A percentile compares a stretch with the other conserved stretches of the same genome.
phyloP scores from a whole-genome alignment of 2,329 filamentous ascomycete species.

The Fusarium nurragi region DNA sequence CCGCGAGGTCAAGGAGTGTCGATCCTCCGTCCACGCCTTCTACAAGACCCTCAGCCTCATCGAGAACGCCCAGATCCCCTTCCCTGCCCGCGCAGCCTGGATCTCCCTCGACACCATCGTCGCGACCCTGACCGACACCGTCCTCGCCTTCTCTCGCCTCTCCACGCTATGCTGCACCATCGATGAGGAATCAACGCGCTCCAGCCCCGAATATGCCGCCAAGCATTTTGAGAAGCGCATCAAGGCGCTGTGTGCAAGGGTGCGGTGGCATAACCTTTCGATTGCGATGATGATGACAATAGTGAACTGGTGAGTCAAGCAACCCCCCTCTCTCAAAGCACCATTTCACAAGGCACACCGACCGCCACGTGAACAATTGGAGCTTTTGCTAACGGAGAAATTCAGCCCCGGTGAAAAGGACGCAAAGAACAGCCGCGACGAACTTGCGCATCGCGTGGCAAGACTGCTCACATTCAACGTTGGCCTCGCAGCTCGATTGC shows the following conservation, averaged over 20 bases:
- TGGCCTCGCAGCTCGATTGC: constrained; percentile 47
- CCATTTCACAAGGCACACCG: constrained; percentile 1
- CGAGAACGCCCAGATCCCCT: constrained; percentile 48
- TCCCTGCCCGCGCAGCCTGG: constrained; percentile 50
- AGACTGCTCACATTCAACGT: constrained; percentile 50
- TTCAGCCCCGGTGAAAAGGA: constrained; percentile 49
- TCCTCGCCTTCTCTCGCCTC: constrained; percentile 50
- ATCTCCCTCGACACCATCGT: constrained; percentile 50
- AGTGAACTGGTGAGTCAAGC: constrained; percentile 49
- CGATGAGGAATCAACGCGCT: constrained; percentile 35
- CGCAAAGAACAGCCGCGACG: constrained; percentile 49
- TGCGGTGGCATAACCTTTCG: constrained; percentile 52
- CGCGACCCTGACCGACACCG: constrained; percentile 50
- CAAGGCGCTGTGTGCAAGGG: constrained; percentile 46
- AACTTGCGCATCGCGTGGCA: constrained; percentile 48
- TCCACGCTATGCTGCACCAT: constrained; percentile 45
- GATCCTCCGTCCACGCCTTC: constrained; percentile 51
- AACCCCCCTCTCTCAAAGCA: neutral
- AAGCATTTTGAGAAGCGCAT: constrained; percentile 43
- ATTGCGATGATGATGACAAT: constrained; percentile 54
- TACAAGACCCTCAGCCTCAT: constrained; percentile 50
- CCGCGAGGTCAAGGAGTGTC: constrained; percentile 51
- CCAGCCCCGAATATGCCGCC: constrained; percentile 30
- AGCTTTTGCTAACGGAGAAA: neutral
- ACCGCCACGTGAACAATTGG: neutral